Conservation (phyloP, 495 filamentous ascomycete genomes). For the Saxophila tyrrhenica region DNA sequence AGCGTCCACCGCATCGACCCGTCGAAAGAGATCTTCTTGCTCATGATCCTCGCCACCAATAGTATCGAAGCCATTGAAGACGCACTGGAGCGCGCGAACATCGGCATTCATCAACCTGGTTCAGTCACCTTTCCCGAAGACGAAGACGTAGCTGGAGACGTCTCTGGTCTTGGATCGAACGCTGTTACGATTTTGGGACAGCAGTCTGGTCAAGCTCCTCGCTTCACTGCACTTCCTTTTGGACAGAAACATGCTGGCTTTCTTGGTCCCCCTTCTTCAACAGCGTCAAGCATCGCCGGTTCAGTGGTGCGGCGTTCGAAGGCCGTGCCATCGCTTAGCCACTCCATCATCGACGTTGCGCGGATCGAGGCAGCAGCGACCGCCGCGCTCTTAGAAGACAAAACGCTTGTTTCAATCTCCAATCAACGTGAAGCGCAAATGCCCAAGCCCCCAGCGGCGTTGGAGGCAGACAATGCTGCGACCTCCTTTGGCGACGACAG, state of each 20-base stretch:
- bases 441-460: no score
- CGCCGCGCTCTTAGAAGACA: not conserved
- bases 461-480: no score
- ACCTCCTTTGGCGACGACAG: no score
- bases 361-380: not conserved
- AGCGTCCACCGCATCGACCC: not conserved
- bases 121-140: not conserved
- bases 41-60: conserved; percentile 1
- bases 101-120: not conserved
- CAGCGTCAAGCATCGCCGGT: no score
- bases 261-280: not conserved
- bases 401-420: not conserved
- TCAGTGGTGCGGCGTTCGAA: no score
- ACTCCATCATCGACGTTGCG: not conserved
- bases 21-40: not conserved
- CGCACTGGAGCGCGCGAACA: conserved; percentile 1
- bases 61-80: not conserved
- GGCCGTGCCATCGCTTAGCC: no score
- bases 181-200: no score
- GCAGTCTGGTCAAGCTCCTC: no score
- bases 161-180: not conserved
- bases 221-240: not conserved
- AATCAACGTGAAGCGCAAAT: not conserved
- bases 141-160: not conserved
- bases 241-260: no score